A percentile compares a stretch with the other conserved stretches of the same genome.
Conservation (phyloP, 768 basidiomycete species). For the Thelephora ganbajun region DNA sequence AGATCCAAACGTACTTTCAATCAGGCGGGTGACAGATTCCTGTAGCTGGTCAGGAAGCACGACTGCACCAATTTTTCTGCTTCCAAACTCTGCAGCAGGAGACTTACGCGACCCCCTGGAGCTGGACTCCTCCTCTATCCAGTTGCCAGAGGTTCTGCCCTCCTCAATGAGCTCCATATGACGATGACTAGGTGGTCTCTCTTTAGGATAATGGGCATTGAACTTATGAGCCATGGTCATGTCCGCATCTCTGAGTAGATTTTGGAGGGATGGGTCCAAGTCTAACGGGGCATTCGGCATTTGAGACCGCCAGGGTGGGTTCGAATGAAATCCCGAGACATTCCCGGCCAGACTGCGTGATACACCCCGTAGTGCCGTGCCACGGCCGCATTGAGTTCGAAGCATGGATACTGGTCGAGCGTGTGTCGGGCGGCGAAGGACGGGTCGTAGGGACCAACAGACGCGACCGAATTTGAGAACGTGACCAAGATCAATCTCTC, state of each 20-base stretch:
- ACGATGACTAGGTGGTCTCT: slow-evolving; percentile 17
- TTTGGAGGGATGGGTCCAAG: slow-evolving; percentile 51
- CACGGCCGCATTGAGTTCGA: slow-evolving; percentile 5
- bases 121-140: slow-evolving; percentile 20
- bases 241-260: slow-evolving; percentile 53
- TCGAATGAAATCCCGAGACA: slow-evolving; percentile 18
- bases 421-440: too few relatives aligned
- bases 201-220: slow-evolving; percentile 10
- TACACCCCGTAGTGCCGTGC: slow-evolving; percentile 4
- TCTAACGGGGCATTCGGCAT: slow-evolving; percentile 47
- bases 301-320: slow-evolving; percentile 14
- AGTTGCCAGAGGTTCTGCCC: slow-evolving; percentile 16
- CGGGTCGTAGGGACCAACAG: too few relatives aligned
- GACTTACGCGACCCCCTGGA: slow-evolving; percentile 43
- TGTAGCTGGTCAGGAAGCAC: slow-evolving; percentile 62
- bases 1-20: slow-evolving; percentile 35
- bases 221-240: slow-evolving; percentile 32
- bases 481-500: too few relatives aligned
- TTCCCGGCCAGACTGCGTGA: slow-evolving; percentile 5
- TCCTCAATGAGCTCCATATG: slow-evolving; percentile 43
- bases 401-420: slow-evolving; percentile 6
- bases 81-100: slow-evolving; percentile 73
- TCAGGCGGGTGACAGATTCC: slow-evolving; percentile 47
- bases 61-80: slow-evolving; percentile 55
- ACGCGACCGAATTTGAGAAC: too few relatives aligned